phyloP scores from a whole-genome alignment of 306 rosid species.

The Hylodesmum podocarpum region DNA sequence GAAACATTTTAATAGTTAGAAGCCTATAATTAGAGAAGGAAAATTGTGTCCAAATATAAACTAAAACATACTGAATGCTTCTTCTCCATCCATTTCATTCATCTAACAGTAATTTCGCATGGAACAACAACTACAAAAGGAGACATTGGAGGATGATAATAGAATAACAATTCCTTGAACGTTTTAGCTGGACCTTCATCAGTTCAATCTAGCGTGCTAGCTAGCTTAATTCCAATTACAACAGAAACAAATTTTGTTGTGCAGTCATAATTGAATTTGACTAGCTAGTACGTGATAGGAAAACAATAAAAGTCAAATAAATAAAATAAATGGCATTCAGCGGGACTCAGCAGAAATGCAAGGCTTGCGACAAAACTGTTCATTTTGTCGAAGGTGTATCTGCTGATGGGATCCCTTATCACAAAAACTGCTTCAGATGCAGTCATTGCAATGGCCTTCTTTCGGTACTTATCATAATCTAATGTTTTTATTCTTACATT shows the following conservation, averaged over 20 bases:
- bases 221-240: not conserved
- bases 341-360: conserved; percentile 83
- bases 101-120: conserved; percentile 28
- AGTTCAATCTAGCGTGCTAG: not conserved
- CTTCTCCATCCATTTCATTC: conserved; percentile 40
- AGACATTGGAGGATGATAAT: not conserved
- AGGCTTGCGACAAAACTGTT: conserved; percentile 71
- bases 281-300: conserved; percentile 1
- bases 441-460: conserved; percentile 70
- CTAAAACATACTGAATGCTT: not conserved
- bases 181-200: conserved; percentile 27
- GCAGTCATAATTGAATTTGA: not conserved
- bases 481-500: not conserved
- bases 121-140: conserved; percentile 32
- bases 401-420: conserved; percentile 61
- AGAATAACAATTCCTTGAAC: not conserved
- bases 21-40: conserved; percentile 12
- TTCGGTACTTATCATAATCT: conserved; percentile 52
- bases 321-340: conserved; percentile 55
- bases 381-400: conserved; percentile 59
- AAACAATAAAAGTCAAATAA: not conserved
- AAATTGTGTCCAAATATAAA: not conserved
- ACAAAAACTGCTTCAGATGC: conserved; percentile 71
- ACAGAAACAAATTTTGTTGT: conserved; percentile 12
- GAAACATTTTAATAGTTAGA: not conserved